Evolutionary conservation across 2,329 filamentous ascomycete genomes (phyloP), one percentile per base, ranked within the genome.

Genomic region (Aschersonia sp.): DNA sequence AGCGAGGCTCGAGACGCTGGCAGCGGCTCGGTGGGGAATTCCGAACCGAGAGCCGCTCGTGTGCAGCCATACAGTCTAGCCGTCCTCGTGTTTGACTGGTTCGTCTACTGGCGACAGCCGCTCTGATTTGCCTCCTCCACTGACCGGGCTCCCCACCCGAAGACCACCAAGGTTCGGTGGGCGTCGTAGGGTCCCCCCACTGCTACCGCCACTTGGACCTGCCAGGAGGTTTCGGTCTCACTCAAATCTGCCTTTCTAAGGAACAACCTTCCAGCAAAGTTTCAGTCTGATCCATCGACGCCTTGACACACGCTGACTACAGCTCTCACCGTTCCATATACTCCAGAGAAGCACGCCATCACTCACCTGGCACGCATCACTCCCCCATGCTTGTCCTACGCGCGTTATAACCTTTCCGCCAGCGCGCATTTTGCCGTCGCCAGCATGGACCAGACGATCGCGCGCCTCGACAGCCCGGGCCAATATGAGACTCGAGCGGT

Each of bases 291-390:
- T 12, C 30, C 30, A 41, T 37, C 12, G 32, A 12, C 12, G 35
- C 35, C 22, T 37, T 12, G 35, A 37, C 35, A 37, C 35, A 37
- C 35, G 35, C 35, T 12, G 35, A 37, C 35, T 22, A 37, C 8
- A 37, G 8, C 12, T 8, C 35, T 37, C 35, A 37, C 35, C 8
- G 8, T 37, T 37, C 12, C 35, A 22, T 37, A 37, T 37, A 37
- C 12, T 22, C 41, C 11, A 41, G 14, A 22, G 32, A 30, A 50
- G 48, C 48, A 48, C 48, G 48, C 44, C 46, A 50, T 50, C 41
- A 37, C 12, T 30, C 12, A 12, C 29, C 29, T 41, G 35, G 43
- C 44, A 43, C 44, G 46, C 31, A 46, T 43, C 46, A 46, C 39
- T 4, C 9, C 30, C 32, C 46, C 46, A 48, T 42, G 46, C 43